Base-by-base conservation (phyloP, 1,139 yeast species). In the Candida sp. region DNA sequence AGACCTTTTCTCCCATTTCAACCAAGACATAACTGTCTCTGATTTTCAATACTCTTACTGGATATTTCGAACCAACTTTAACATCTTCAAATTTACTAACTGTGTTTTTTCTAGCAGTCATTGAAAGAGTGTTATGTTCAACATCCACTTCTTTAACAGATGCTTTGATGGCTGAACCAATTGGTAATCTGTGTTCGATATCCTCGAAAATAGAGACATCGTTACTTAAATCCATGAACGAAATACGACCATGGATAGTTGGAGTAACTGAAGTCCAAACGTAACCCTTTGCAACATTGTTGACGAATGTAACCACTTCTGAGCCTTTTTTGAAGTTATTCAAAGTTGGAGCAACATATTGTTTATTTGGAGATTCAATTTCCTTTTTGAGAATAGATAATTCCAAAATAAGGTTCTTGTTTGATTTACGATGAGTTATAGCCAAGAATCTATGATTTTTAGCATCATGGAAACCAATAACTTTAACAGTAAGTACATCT, bases 391-490 rank as follows among this genome's bases (percentile, higher is more conserved):
- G 77, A 38, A 82, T 73, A 33, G 87, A 76, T 48, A 89, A 73
- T 64, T 88, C 97, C 43, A 87, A 66, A 19, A 85, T 75, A 22
- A 79, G 66, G 46, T 77, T 74, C 47, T 79, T 79, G 33, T 81
- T 75, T 33, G 73, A 67, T 46, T 62, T 67, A 44, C 78, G 76
- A 55, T 82, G 87, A 12, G 90, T 76, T 19, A 84, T 71, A 35
- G 95, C 87, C 51, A 84, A 65, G 63, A 83, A 87, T 45, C 75
- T 78, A 56, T 85, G 89, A 49, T 77, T 82, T 49, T 82, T 79
- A 11, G 83, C 75, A 61, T 89, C 95, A 60, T 85, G 95, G 60
- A 65, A 81, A 5, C 97, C 97, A 51, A 89, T 75, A 12, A 90
- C 77, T 57, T 78, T 82, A 30, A 82, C 95, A 35, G 76, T 70